Evolutionary conservation across 345 rosid species (phyloP), one percentile per base, ranked within the genome.

Genomic region (Gossypium thurberi): DNA sequence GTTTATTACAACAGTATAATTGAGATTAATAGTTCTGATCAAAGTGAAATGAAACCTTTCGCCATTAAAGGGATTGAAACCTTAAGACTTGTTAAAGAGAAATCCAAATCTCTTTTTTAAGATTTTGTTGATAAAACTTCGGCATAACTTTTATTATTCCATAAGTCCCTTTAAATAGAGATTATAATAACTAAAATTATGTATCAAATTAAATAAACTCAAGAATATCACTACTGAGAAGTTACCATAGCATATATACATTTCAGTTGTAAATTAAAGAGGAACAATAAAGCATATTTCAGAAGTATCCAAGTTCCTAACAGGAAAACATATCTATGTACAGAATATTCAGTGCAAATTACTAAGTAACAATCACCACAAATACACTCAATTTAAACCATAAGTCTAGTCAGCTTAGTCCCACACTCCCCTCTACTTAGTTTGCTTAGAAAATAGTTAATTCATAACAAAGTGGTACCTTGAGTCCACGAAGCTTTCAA

Each of bases 381-480:
- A 68, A 62, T 81, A 77, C n/a, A 25, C n/a, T 25, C 63, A 13
- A 46, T 46, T 33, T 46, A 59, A 59, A 26, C n/a, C n/a, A 59
- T 59, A 25, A 59, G 33, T 6, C 40, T 2, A 40, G n/a, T 59
- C 63, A 58, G 40, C 40, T 26, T 13, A 59, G 42, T 25, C 63
- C 63, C 42, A 58, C 63, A 59, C n/a, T 59, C 42, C 40, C 63
- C 33, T 10, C 25, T 18, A 60, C n/a, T 11, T 46, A 26, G 57
- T 42, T 61, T 51, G 11, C 47, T 53, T n/a, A 47, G 11, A 8
- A 64, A 69, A 33, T 55, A 75, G 25, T 43, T 81, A 95, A 78
- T 91, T 89, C 52, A 81, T 60, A 67, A 88, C 97, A 58, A 95
- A 95, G 67, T 84, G 96, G 81, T 95, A 95, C 91, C 98, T 92